Conservation (phyloP, 2,329 filamentous ascomycete species). For the Aphanoascus verrucosus region DNA sequence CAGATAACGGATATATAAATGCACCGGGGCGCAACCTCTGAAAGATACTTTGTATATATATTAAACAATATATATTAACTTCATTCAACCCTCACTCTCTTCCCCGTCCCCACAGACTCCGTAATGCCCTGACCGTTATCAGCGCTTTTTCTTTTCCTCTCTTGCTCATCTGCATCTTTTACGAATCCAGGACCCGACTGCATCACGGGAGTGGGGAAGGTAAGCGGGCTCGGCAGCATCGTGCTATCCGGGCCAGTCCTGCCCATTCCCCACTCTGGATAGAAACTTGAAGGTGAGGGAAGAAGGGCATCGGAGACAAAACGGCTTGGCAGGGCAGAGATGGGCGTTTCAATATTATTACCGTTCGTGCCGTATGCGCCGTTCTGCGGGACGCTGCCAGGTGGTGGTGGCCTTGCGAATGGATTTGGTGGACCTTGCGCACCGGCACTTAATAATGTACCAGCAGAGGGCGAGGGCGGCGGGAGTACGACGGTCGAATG, state of each 20-base stretch:
- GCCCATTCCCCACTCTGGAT: conserved; percentile 76
- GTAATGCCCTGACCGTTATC: conserved; percentile 28
- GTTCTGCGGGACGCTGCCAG: conserved; percentile 35
- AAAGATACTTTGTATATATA: neutral
- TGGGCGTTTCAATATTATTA: conserved; percentile 58
- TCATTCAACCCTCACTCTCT: conserved; percentile 29
- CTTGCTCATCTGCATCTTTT: conserved; percentile 32
- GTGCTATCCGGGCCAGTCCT: conserved; percentile 57
- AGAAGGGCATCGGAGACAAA: conserved; percentile 82
- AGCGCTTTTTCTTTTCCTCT: conserved; percentile 37
- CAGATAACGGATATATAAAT: too few species aligned
- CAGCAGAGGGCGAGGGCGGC: conserved; percentile 82
- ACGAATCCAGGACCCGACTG: conserved; percentile 32
- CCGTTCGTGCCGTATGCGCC: conserved; percentile 32
- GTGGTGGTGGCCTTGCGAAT: conserved; percentile 77
- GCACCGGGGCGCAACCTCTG: too few species aligned
- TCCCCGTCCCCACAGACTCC: conserved; percentile 21
- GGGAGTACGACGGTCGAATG: conserved; percentile 70
- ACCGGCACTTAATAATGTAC: conserved; percentile 75
- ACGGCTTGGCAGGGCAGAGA: conserved; percentile 84
- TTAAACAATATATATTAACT: neutral
- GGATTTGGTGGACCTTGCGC: conserved; percentile 90
- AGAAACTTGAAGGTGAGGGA: conserved; percentile 85
- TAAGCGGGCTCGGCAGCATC: conserved; percentile 82
- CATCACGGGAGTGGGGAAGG: conserved; percentile 68